Evolutionary conservation across 495 filamentous ascomycete genomes (phyloP), one percentile per base, ranked within the genome.

Genomic region (Hapsidospora chrysogenum): DNA sequence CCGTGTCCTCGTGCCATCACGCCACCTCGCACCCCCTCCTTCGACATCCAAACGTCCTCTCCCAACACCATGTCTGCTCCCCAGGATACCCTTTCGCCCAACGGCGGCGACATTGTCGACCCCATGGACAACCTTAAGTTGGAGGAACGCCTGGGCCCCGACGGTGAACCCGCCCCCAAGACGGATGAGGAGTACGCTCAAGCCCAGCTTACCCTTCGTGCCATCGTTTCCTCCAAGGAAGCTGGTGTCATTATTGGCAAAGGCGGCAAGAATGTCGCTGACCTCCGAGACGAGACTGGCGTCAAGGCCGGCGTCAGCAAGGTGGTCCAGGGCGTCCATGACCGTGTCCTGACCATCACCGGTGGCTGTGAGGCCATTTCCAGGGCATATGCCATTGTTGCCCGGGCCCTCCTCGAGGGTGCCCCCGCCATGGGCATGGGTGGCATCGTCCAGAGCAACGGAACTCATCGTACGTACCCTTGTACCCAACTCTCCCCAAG

Each of bases 171-270:
- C 35, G 68, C 70, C 17, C 79, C 78, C 36, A 80, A 78, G 66
- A 92, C 87, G 23, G 92, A 97, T 41, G 86, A 96, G 45, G 89
- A 97, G 52, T 97, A 96, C 53, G 85, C 83, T 11, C 72, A 83
- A 54, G 69, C 85, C 13, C 78, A 84, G 54, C 65, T 97, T 46
- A 97, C 89, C 36, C 72, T 97, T 29, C 81, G 89, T 48, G 92
- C 89, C 37, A 96, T 97, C 50, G 92, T 97, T 46, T 92, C 87
- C 11, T 92, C 92, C 46, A 95, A 95, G 61, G 89, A 96, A 58
- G 89, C 89, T 36, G 89, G 89, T 45, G 82, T 96, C 38, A 95
- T 97, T 55, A 97, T 97, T 50, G 89, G 89, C 49, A 97, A 96
- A 61, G 85, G 79, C 27, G 89, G 89, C 39, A 93, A 97, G 68